phyloP scores from a whole-genome alignment of 129 eudicot species.

The Dittrichia graveolens region DNA sequence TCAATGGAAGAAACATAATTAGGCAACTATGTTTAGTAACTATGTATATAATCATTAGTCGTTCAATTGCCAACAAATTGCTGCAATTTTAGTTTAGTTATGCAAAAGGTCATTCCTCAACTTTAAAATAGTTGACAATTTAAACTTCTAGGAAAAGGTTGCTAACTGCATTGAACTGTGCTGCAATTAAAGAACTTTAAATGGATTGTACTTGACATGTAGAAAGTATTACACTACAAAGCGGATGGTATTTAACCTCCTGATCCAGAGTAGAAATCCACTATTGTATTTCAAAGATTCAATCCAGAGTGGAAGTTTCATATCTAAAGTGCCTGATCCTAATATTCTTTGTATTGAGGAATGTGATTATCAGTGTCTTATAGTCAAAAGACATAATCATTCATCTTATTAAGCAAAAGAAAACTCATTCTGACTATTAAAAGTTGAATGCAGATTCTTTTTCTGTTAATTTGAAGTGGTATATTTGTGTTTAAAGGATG shows the following conservation, averaged over 20 bases:
- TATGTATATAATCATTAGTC: not conserved
- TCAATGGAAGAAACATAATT: constrained; percentile 18
- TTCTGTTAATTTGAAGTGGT: no score
- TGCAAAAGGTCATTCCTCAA: not conserved
- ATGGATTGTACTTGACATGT: constrained; percentile 9
- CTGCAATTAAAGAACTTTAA: not conserved
- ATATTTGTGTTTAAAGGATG: no score
- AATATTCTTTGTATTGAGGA: no score
- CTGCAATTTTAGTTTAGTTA: not conserved
- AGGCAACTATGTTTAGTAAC: not conserved
- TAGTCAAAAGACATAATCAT: no score
- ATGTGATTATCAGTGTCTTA: no score
- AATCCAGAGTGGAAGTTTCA: not conserved
- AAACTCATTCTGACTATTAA: no score
- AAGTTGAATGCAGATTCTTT: no score
- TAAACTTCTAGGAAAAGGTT: not conserved
- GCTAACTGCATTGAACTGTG: not conserved
- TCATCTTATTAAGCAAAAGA: no score
- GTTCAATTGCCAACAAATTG: not conserved
- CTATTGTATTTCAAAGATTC: not conserved
- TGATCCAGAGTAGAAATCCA: not conserved
- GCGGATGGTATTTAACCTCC: not conserved
- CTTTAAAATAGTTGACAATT: constrained; percentile 9
- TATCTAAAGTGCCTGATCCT: not conserved
- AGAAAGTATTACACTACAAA: not conserved